phyloP scores from a whole-genome alignment of 1,139 yeast species.

The Kurtzmaniella natalensis region DNA sequence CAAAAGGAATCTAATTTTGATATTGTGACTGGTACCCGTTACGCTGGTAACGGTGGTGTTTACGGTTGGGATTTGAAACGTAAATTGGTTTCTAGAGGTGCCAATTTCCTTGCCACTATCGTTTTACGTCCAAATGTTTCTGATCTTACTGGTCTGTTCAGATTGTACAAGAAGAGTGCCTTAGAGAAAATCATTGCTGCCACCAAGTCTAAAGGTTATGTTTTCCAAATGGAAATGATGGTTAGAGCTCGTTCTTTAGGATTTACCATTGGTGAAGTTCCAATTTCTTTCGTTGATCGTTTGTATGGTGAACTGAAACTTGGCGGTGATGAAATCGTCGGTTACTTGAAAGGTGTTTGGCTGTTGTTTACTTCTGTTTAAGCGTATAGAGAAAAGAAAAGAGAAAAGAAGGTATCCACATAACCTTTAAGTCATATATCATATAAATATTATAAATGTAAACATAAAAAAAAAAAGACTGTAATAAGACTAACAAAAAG shows the following conservation, averaged over 20 bases:
- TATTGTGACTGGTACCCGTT: constrained; percentile 83
- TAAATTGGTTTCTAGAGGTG: constrained; percentile 75
- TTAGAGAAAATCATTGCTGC: constrained; percentile 63
- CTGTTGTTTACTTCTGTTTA: constrained; percentile 60
- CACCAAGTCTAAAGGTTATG: constrained; percentile 77
- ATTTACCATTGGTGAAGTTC: constrained; percentile 73
- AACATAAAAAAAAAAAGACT: not conserved
- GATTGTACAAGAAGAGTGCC: constrained; percentile 70
- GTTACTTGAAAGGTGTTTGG: constrained; percentile 74
- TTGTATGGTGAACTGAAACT: constrained; percentile 77
- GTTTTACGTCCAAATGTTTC: constrained; percentile 70
- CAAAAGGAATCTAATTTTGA: constrained; percentile 65
- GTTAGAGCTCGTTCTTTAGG: constrained; percentile 74
- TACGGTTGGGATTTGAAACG: constrained; percentile 85
- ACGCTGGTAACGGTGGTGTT: constrained; percentile 80
- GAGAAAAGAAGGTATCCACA: not conserved
- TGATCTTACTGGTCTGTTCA: constrained; percentile 76
- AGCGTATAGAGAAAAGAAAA: not conserved
- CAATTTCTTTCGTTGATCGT: constrained; percentile 76
- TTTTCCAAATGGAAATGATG: constrained; percentile 89
- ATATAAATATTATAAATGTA: not conserved
- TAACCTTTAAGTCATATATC: too few relatives aligned
- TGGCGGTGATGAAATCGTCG: constrained; percentile 80
- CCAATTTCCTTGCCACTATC: constrained; percentile 72
- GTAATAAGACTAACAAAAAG: too few relatives aligned